Evolutionary conservation across 805 yeast genomes (phyloP).

Genomic region (Spencermartinsiella europaea): DNA sequence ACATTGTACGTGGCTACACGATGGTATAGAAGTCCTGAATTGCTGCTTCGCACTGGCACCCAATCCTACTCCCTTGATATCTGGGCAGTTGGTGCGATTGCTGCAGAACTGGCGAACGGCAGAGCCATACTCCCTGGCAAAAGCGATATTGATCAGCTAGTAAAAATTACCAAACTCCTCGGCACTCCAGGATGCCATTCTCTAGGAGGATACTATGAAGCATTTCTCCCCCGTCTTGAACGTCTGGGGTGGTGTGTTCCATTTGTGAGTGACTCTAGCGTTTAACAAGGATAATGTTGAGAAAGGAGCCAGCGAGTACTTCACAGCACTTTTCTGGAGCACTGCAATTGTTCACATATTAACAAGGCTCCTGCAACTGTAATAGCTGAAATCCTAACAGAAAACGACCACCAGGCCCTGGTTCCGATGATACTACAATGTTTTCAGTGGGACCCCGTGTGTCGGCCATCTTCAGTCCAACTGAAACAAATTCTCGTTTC

Average conservation of each 20-base stretch:
- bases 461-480: background rate
- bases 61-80: conserved; percentile 81
- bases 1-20: conserved; percentile 91
- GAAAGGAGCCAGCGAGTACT: no score
- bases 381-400: background rate
- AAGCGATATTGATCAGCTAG: conserved; percentile 72
- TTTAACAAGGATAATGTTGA: background rate
- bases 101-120: conserved; percentile 77
- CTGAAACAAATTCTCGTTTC: no score
- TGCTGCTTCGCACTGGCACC: conserved; percentile 68
- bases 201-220: conserved; percentile 16
- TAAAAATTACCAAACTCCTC: conserved; percentile 57
- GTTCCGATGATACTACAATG: background rate
- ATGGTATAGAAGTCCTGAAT: conserved; percentile 96
- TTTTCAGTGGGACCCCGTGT: background rate
- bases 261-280: background rate
- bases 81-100: conserved; percentile 91
- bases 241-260: background rate
- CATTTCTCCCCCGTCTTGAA: background rate
- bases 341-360: no score
- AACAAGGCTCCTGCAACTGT: background rate
- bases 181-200: conserved; percentile 59
- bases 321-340: no score
- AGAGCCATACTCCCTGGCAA: conserved; percentile 81
- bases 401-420: background rate